Evolutionary conservation across 805 yeast species (phyloP).

Genomic region (Teunomyces atbi): DNA sequence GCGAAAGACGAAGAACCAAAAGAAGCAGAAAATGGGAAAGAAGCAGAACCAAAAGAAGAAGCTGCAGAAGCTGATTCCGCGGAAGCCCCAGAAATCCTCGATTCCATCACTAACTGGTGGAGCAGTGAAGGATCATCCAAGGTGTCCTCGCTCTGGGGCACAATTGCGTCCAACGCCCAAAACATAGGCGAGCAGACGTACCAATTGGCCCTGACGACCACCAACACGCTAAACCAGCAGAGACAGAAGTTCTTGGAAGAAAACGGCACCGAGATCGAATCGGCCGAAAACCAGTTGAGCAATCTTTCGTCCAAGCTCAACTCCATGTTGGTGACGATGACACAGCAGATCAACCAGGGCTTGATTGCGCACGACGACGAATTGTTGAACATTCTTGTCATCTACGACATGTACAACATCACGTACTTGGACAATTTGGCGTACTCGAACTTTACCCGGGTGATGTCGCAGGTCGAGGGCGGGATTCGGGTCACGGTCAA

Average conservation of each 20-base stretch:
- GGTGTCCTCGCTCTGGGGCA: slow-evolving; percentile 67
- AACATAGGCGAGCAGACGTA: slow-evolving; percentile 50
- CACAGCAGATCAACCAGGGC: slow-evolving; percentile 48
- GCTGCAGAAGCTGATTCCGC: neutral
- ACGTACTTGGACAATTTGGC: slow-evolving; percentile 47
- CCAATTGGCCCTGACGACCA: slow-evolving; percentile 46
- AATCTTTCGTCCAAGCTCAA: slow-evolving; percentile 30
- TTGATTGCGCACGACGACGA: slow-evolving; percentile 55
- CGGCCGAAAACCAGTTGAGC: slow-evolving; percentile 23
- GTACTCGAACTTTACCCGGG: slow-evolving; percentile 55
- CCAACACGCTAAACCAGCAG: slow-evolving; percentile 40
- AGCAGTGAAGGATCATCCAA: slow-evolving; percentile 63
- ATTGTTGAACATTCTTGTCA: slow-evolving; percentile 42
- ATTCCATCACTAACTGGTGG: slow-evolving; percentile 66
- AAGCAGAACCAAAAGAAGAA: neutral
- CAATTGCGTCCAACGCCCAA: slow-evolving; percentile 54
- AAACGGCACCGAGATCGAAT: slow-evolving; percentile 18
- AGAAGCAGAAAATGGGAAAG: neutral
- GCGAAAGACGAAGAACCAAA: slow-evolving; percentile 4
- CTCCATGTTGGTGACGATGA: slow-evolving; percentile 35
- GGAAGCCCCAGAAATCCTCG: too few relatives aligned
- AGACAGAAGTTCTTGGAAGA: slow-evolving; percentile 35
- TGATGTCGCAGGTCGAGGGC: slow-evolving; percentile 76
- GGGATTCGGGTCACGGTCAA: slow-evolving; percentile 62
- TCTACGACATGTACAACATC: slow-evolving; percentile 64